A percentile compares a stretch with the other conserved stretches of the same genome.
Evolutionary conservation across 2,329 filamentous ascomycete species (phyloP).

Genomic region (Penicillium hesseltinei): DNA sequence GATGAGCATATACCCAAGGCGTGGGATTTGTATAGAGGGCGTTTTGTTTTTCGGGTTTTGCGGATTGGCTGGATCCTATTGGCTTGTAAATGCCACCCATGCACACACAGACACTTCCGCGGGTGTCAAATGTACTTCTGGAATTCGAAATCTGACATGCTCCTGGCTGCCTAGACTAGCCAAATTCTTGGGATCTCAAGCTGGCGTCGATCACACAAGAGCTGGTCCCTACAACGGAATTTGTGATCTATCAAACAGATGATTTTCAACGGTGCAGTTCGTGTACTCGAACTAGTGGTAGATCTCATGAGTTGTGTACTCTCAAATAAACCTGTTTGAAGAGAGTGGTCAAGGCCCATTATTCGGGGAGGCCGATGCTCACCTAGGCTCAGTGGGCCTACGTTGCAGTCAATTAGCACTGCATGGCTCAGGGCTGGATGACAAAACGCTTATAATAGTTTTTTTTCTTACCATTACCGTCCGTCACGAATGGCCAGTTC

Average conservation of each 20-base stretch:
- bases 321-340: background rate
- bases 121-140: conserved; percentile 1
- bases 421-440: background rate
- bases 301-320: conserved; percentile 1
- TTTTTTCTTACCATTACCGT: background rate
- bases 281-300: conserved; percentile 1
- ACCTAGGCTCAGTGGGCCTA: background rate
- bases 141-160: background rate
- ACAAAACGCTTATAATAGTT: background rate
- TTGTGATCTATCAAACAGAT: conserved; percentile 6
- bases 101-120: background rate
- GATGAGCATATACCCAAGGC: conserved; percentile 2
- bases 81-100: background rate
- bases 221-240: background rate
- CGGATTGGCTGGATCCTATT: conserved; percentile 3
- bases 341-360: background rate
- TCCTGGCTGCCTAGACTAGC: background rate
- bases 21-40: conserved; percentile 4
- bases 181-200: background rate
- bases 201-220: conserved; percentile 1
- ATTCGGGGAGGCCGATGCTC: background rate
- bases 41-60: background rate
- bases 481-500: background rate
- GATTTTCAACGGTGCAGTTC: background rate
- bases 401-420: background rate